Conservation (phyloP, 148 eudicot species). For the Diospyros kaki region DNA sequence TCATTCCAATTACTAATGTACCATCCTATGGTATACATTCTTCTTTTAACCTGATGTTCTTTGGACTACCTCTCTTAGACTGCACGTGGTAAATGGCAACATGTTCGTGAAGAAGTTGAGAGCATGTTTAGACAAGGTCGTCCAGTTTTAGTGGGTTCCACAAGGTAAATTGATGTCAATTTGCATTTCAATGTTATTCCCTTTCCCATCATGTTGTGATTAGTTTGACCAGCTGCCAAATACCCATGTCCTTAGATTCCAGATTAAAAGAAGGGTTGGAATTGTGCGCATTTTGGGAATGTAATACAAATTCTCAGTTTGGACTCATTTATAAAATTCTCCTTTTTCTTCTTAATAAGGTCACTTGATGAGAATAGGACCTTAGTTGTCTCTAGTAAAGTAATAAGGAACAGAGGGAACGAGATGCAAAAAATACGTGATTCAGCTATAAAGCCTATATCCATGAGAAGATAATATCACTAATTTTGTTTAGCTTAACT, state of each 20-base stretch:
- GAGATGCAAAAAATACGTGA: no score
- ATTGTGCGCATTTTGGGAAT: background rate
- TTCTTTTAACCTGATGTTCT: slow-evolving; percentile 15
- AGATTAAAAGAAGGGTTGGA: background rate
- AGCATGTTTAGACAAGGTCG: slow-evolving; percentile 79
- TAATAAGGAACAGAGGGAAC: no score
- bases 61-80: slow-evolving; percentile 42
- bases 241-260: background rate
- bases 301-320: background rate
- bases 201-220: background rate
- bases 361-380: no score
- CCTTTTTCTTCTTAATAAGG: background rate
- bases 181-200: slow-evolving; percentile 5
- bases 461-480: no score
- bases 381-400: no score
- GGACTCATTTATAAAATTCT: background rate
- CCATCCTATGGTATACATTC: background rate
- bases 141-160: slow-evolving; percentile 94
- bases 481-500: no score
- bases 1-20: background rate
- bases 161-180: slow-evolving; percentile 53
- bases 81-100: slow-evolving; percentile 88
- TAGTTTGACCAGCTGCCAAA: background rate
- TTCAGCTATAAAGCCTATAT: no score
- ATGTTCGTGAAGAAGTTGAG: slow-evolving; percentile 78